Evolutionary conservation across 768 basidiomycete species (phyloP), one percentile per base, ranked within the genome.

Genomic region (Leccinum fibrillosum): DNA sequence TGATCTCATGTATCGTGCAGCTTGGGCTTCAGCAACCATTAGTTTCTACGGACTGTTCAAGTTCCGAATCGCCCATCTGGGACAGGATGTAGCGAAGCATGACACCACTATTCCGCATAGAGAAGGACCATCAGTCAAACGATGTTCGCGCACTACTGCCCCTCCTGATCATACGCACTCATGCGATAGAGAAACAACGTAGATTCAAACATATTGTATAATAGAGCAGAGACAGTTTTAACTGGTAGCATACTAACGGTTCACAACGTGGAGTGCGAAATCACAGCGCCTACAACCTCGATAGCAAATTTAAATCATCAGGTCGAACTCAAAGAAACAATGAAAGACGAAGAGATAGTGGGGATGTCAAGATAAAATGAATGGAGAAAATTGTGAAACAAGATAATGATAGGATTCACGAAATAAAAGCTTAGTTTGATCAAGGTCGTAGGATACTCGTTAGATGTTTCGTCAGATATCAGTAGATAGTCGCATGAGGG

Each of bases 331-430:
- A 21, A 34, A 19, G 3, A 44, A 52, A 55, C 3, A 28, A 52
- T 9, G 26, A 61, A 53, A 30, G 5, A 15, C 6, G 25, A 56
- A 47, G 34, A 25, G 47, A 47, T 39, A 53, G 32, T 25, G 26
- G 32, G 28, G 44, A 15, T 44, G 48, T 42, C 35, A 50, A 50
- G 45, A 54, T 52, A 53, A 57, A 50, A 53, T 56, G 35, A 51
- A 60, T 32, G 55, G 23, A 25, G 13, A 52, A 49, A 13, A 0
- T 4, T 44, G 28, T 3, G 44, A 59, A 63, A 32, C 11, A 49
- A 57, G 52, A 73, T 70, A 73, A 71, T 62, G 61, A 70, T 73
- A 73, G 1, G 60, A 50, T 35, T 49, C 52, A 47, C 45, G 52
- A 28, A 8, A 45, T 51, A 53, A 37, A 28, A 51, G 54, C 60